Evolutionary conservation across 2,329 filamentous ascomycete genomes (phyloP), one percentile per base, ranked within the genome.

Genomic region (Escovopsis weberi): DNA sequence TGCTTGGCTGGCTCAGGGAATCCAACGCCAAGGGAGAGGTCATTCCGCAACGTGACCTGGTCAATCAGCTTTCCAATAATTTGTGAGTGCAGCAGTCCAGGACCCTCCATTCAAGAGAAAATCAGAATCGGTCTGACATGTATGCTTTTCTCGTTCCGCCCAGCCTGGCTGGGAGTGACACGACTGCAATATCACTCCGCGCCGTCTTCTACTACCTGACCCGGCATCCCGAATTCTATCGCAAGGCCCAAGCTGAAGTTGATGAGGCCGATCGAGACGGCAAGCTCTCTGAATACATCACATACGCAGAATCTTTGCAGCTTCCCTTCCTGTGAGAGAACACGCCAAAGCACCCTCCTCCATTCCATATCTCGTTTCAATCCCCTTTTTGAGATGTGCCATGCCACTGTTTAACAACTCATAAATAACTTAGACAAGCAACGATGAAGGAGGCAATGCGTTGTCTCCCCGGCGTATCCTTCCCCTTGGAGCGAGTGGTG

Each of bases 131-230:
- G 7, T 11, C 28, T 9, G 8, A 9, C 11, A 32, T 11, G 8
- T 4, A 5, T 11, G 8, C 28, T 32, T 3, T 82, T 62, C 80
- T 78, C 40, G 74, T 80, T n/a, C 77, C 69, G 45, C 84, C 84
- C 80, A 72, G 72, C 0, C 76, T 73, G 43, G 78, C 78, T 0
- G 78, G 78, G 5, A 74, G 70, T 2, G 79, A 83, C 55, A 82
- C 78, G 2, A 83, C 78, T 0, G 77, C 74, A 18, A 80, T 82
- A 52, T 70, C 66, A 30, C 60, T 82, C 0, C 69, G 68, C 10
- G 66, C 72, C 2, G 63, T 81, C 2, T 74, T 82, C 51, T 81
- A 81, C 57, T 71, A 74, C 56, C 56, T 80, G 7, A 61, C 80
- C 34, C 73, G 70, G 53, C 65, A 78, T 47, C 72, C 72, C 0